Evolutionary conservation across 345 rosid species (phyloP).

Genomic region (Euphorbia lathyris): DNA sequence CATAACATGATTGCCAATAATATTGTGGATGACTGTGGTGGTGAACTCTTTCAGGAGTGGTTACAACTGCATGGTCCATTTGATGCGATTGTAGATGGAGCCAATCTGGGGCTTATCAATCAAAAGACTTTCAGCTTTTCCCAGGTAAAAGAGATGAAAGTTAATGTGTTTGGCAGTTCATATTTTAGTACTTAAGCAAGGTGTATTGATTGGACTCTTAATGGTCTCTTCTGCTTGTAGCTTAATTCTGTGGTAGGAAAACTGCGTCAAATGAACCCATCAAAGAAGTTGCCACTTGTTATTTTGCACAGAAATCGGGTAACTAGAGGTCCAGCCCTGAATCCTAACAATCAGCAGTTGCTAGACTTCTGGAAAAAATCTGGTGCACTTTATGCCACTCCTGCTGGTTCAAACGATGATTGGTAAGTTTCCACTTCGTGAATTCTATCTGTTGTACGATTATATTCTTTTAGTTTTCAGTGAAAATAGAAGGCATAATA

Average conservation of each 20-base stretch:
- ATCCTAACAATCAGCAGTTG: constrained; percentile 58
- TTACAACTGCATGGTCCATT: constrained; percentile 79
- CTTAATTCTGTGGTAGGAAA: constrained; percentile 54
- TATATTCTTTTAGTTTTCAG: neutral
- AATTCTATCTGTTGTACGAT: neutral
- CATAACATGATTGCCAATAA: constrained; percentile 13
- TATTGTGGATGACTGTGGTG: constrained; percentile 22
- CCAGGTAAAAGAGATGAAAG: constrained; percentile 42
- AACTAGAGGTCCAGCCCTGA: constrained; percentile 56
- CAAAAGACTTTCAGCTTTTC: constrained; percentile 52
- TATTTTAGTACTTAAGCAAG: constrained; percentile 11
- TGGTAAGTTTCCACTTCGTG: constrained; percentile 41
- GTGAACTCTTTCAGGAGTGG: constrained; percentile 66
- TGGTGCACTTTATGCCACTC: constrained; percentile 82
- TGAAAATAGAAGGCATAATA: neutral
- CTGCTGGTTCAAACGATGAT: constrained; percentile 93
- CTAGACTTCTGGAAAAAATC: constrained; percentile 66
- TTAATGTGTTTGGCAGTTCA: constrained; percentile 5
- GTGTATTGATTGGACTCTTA: constrained; percentile 5
- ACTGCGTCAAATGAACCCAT: constrained; percentile 55
- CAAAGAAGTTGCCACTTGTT: constrained; percentile 74
- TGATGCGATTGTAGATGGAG: constrained; percentile 90
- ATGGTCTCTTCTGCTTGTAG: constrained; percentile 36
- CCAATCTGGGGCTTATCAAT: constrained; percentile 65
- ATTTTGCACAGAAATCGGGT: constrained; percentile 78